Conservation (phyloP, 2,329 filamentous ascomycete species). For the Aaosphaeria pasadenensis region DNA sequence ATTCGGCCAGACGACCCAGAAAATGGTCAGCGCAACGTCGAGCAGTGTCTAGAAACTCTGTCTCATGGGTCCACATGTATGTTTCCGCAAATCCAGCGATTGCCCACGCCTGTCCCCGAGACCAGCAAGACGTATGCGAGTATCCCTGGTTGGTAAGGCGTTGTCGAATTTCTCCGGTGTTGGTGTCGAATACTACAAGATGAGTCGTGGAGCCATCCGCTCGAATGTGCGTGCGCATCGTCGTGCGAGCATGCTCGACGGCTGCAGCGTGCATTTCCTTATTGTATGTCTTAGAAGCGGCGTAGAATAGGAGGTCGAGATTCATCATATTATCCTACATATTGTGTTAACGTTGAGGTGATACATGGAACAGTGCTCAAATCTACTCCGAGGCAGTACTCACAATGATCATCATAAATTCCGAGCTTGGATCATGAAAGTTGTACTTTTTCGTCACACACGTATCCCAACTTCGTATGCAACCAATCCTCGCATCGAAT, state of each 20-base stretch:
- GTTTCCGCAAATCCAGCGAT: conserved; percentile 44
- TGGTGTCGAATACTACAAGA: conserved; percentile 42
- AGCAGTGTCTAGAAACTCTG: conserved; percentile 39
- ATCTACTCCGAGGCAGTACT: too few species aligned
- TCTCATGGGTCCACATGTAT: conserved; percentile 41
- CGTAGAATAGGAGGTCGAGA: not conserved
- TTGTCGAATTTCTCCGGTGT: conserved; percentile 31
- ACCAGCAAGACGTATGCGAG: conserved; percentile 40
- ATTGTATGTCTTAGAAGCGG: not conserved
- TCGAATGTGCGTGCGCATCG: not conserved
- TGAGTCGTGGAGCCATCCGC: conserved; percentile 23
- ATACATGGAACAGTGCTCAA: too few species aligned
- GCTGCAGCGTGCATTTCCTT: not conserved
- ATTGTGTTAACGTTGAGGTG: too few species aligned
- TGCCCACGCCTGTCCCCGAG: conserved; percentile 46
- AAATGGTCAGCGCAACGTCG: conserved; percentile 45
- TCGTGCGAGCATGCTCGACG: not conserved
- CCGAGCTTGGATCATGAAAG: conserved; percentile 24
- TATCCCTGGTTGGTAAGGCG: conserved; percentile 45
- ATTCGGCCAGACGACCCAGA: not conserved
- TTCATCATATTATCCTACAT: not conserved
- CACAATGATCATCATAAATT: not conserved
- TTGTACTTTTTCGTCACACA: conserved; percentile 38
- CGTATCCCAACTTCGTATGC: conserved; percentile 23
- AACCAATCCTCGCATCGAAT: conserved; percentile 29